These are phyloP conservation scores for Lodderomyces beijingensis DNA, from an alignment of 1,139 yeast species.

Conservation along the genomic window DNA sequence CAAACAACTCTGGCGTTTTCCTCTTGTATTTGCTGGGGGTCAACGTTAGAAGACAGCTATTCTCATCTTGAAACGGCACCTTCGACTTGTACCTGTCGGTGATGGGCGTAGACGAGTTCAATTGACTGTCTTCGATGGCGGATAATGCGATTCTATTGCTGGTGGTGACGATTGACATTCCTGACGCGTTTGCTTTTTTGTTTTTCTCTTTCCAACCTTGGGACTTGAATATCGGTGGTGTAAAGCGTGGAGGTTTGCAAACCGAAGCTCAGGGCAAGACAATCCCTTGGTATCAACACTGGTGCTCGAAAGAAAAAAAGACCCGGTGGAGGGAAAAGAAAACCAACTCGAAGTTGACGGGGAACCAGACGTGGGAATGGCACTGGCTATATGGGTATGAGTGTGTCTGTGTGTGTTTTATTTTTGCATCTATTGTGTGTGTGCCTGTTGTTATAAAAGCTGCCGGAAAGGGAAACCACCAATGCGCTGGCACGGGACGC, in stretches of 20 bases:
- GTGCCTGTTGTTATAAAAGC: too few species aligned
- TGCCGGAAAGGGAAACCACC: too few species aligned
- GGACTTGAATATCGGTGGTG: neutral
- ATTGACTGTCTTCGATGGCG: constrained; percentile 28
- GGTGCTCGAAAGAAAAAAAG: too few species aligned
- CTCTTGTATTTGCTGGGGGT: constrained; percentile 8
- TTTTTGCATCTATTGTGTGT: too few species aligned
- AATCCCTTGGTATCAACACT: neutral
- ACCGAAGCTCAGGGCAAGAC: neutral
- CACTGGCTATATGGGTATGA: too few species aligned
- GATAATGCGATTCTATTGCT: constrained; percentile 37
- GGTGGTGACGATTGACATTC: constrained; percentile 16
- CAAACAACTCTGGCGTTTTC: constrained; percentile 9
- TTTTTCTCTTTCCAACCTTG: neutral
- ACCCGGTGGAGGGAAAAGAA: too few species aligned
- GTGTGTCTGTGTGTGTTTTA: too few species aligned
- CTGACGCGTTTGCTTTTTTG: constrained; percentile 1
- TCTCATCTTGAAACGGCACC: neutral
- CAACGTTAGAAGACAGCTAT: constrained; percentile 4
- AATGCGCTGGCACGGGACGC: too few species aligned
- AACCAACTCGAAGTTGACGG: too few species aligned
- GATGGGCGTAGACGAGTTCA: constrained; percentile 19
- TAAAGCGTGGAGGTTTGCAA: neutral
- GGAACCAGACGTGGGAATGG: too few species aligned
- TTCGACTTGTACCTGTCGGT: constrained; percentile 3